Evolutionary conservation across 257 asterid genomes (phyloP).

Genomic region (Capsicum baccatum): DNA sequence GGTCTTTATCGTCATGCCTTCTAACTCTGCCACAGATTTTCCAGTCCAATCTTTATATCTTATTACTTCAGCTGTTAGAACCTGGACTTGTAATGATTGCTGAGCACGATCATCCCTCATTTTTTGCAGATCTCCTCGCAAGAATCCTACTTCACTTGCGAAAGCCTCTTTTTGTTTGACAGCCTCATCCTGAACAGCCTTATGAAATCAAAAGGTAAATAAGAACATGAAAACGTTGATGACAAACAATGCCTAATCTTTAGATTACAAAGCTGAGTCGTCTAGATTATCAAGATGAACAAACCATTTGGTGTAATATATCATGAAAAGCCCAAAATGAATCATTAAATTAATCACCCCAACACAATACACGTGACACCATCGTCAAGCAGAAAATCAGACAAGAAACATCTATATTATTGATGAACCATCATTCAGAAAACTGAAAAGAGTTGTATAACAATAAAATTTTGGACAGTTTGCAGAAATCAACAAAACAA

Average conservation of each 20-base stretch:
- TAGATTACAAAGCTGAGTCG: neutral
- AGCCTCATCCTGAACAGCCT: slow-evolving; percentile 78
- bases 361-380: neutral
- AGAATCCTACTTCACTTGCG: slow-evolving; percentile 63
- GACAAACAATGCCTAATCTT: neutral
- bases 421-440: neutral
- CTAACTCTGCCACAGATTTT: slow-evolving; percentile 58
- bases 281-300: slow-evolving; percentile 12
- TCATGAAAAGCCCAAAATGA: slow-evolving; percentile 1
- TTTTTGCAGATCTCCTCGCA: slow-evolving; percentile 79
- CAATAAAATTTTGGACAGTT: slow-evolving; percentile 14
- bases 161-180: slow-evolving; percentile 72
- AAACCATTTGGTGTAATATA: neutral
- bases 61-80: slow-evolving; percentile 58
- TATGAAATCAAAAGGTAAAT: neutral
- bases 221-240: slow-evolving; percentile 14
- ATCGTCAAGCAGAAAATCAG: neutral
- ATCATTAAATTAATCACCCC: slow-evolving; percentile 1
- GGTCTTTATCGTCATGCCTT: slow-evolving; percentile 51
- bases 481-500: slow-evolving; percentile 17
- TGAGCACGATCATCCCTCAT: slow-evolving; percentile 84
- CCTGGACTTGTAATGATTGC: slow-evolving; percentile 57
- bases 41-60: slow-evolving; percentile 69
- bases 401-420: slow-evolving; percentile 12
- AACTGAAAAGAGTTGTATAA: slow-evolving; percentile 13